Conservation (phyloP, 805 yeast species). For the Wickerhamiella occidentalis region DNA sequence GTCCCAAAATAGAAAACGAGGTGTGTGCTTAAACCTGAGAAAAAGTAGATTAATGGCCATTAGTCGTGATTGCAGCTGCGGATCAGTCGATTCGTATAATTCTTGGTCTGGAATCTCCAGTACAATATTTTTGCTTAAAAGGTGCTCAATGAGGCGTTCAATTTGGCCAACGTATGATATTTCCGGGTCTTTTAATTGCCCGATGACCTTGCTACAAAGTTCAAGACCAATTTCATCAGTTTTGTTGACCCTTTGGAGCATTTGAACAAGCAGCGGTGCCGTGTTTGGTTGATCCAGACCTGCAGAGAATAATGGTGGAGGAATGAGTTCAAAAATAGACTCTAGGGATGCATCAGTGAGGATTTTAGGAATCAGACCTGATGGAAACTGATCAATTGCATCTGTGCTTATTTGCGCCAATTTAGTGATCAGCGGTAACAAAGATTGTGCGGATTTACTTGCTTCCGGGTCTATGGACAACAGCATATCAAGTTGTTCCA, state of each 20-base stretch:
- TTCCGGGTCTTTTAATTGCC: conserved; percentile 13
- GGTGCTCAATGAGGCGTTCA: conserved; percentile 10
- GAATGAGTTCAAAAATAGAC: conserved; percentile 14
- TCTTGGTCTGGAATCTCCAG: conserved; percentile 14
- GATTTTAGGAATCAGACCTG: conserved; percentile 12
- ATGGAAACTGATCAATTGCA: conserved; percentile 14
- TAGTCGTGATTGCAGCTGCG: conserved; percentile 17
- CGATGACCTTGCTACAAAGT: conserved; percentile 11
- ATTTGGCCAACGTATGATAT: conserved; percentile 10
- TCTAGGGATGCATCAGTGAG: conserved; percentile 12
- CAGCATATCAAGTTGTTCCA: conserved; percentile 3
- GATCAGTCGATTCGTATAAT: conserved; percentile 14
- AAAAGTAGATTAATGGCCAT: conserved; percentile 18
- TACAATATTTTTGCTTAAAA: conserved; percentile 1
- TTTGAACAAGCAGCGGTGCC: conserved; percentile 14
- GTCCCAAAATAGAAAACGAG: conserved; percentile 9
- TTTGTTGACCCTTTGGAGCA: background rate
- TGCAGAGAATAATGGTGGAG: conserved; percentile 9
- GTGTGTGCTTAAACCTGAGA: background rate
- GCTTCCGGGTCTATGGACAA: background rate
- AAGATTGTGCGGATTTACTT: background rate
- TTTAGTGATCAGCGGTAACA: conserved; percentile 15
- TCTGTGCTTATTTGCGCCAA: conserved; percentile 12
- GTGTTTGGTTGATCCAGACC: conserved; percentile 14
- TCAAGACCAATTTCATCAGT: conserved; percentile 2